Base-by-base conservation (phyloP, 495 filamentous ascomycete genomes). In the Collariella sp. region DNA sequence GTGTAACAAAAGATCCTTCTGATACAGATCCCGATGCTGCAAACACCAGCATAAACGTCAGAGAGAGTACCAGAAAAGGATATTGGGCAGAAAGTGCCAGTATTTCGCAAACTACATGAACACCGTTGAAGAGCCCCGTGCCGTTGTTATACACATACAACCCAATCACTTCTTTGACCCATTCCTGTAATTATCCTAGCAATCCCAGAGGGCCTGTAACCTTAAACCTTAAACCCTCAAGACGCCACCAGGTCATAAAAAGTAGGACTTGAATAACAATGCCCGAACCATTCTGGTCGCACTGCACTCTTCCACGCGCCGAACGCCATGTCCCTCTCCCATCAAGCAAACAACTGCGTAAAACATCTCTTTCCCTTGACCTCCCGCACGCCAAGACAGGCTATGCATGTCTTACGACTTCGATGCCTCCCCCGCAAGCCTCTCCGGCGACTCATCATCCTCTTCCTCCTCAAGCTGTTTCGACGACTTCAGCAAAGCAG, bases 401-500 rank as follows among this genome's bases (percentile, higher is more conserved):
- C 35, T 3, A 0, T 18, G 15, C 9, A 10, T 15, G 12, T 36
- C 20, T 20, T 43, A 56, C 39, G 53, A 34, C 6, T 38, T 45
- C 18, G 54, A 16, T n/a, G 31, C 36, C 18, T 48, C 26, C 26
- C 41, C 40, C 19, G 22, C 11, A 13, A 22, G 36, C 49, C 34
- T 60, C 29, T 58, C 56, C 24, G 42, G 59, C 4, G 60, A 56
- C 16, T 67, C 67, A 23, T 67, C 65, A n/a, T 66, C 66, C 3
- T 70, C 68, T 3, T 72, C 70, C 0, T 63, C 63, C 12, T 60
- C 53, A 9, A 42, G 24, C 33, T 50, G 36, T 4, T 46, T n/a
- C 15, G 40, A 23, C 31, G 64, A 67, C 53, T 69, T 66, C 19
- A 64, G 54, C 19, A 81, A 60, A 7, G 74, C 76, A 11, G 70